A percentile compares a stretch with the other conserved stretches of the same genome.
phyloP scores from a whole-genome alignment of 2,329 filamentous ascomycete species.

The Chaetomiaceae sp. region DNA sequence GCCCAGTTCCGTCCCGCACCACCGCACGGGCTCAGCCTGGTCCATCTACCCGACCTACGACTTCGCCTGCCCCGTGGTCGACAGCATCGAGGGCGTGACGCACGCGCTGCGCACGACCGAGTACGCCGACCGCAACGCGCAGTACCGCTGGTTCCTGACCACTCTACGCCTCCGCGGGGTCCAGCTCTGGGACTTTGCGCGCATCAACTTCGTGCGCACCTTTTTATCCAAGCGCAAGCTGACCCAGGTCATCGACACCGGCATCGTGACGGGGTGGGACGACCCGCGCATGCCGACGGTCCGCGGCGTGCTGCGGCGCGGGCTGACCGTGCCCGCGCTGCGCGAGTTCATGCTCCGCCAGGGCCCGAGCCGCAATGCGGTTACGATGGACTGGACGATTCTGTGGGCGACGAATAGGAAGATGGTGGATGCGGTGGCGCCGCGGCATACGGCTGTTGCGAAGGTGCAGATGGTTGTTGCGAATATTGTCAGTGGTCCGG shows the following conservation, averaged over 20 bases:
- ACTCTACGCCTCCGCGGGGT: background rate
- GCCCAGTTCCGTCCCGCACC: background rate
- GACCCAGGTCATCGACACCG: constrained; percentile 3
- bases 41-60: constrained; percentile 6
- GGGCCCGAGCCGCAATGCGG: constrained; percentile 74
- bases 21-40: constrained; percentile 1
- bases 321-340: constrained; percentile 71
- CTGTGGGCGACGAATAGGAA: constrained; percentile 65
- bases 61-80: constrained; percentile 6
- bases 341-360: constrained; percentile 79
- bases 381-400: constrained; percentile 72
- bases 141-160: constrained; percentile 5
- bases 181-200: constrained; percentile 8
- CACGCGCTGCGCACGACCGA: constrained; percentile 6
- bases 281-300: constrained; percentile 6
- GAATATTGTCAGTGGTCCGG: constrained; percentile 57
- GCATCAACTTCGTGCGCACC: constrained; percentile 6
- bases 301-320: constrained; percentile 42
- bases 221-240: constrained; percentile 6
- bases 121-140: constrained; percentile 5
- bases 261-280: constrained; percentile 7
- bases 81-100: constrained; percentile 7
- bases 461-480: constrained; percentile 64
- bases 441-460: constrained; percentile 65
- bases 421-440: constrained; percentile 67